Percentiles rank a stretch among this genome's conserved stretches.
phyloP scores from a whole-genome alignment of 176 grass and related monocot genomes.

The Alopecurus myosuroides region DNA sequence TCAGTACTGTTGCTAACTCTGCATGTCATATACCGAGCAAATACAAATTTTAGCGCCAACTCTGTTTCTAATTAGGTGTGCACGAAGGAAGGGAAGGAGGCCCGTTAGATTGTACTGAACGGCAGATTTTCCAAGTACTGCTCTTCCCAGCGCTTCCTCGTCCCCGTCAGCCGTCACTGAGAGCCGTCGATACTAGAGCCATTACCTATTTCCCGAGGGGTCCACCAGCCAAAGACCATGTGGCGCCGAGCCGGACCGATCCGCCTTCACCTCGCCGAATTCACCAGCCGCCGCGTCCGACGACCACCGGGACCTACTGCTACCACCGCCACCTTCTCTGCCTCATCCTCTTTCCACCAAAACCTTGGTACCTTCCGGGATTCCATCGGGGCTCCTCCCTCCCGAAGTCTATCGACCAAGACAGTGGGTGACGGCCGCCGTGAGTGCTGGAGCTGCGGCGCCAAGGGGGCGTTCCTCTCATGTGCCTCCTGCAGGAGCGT shows the following conservation, averaged over 20 bases:
- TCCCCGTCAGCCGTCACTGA: neutral
- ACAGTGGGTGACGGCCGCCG: neutral
- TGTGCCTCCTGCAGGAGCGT: slow-evolving; percentile 73
- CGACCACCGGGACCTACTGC: neutral
- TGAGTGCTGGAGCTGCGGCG: slow-evolving; percentile 77
- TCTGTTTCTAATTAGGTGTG: no score
- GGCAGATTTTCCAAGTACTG: no score
- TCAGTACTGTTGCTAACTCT: no score
- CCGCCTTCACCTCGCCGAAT: slow-evolving; percentile 1
- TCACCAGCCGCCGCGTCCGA: neutral
- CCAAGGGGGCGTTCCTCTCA: slow-evolving; percentile 61
- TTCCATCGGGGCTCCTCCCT: slow-evolving; percentile 6
- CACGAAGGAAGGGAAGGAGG: no score
- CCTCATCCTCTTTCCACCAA: neutral
- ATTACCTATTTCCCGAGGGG: neutral
- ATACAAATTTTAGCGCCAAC: no score
- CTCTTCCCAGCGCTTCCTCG: neutral
- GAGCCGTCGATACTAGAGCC: neutral
- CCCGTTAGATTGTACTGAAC: no score
- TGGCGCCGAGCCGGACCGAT: slow-evolving; percentile 23
- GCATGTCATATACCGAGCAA: no score
- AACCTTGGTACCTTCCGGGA: neutral
- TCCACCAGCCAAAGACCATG: slow-evolving; percentile 8
- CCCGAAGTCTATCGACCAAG: slow-evolving; percentile 17
- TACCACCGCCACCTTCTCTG: neutral